These are phyloP conservation scores for Ambrosiella beaveri DNA, from an alignment of 2,329 filamentous ascomycete species.

Conservation along the genomic window DNA sequence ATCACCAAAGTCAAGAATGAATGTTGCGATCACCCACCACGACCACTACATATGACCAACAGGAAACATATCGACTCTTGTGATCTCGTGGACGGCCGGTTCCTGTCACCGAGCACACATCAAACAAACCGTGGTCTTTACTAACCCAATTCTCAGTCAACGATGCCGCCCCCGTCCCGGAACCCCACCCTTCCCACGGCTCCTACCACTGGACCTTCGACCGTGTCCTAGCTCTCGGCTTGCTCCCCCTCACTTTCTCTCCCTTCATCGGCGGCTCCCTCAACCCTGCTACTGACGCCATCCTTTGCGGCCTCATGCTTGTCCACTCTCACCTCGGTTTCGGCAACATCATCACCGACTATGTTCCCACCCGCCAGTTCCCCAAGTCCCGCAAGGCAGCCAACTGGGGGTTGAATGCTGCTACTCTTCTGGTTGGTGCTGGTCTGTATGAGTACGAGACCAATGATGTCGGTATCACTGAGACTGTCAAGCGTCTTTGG, in stretches of 20 bases:
- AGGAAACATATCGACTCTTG: too few species aligned
- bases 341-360: constrained; percentile 79
- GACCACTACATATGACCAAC: too few species aligned
- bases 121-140: background rate
- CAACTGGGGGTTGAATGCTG: constrained; percentile 62
- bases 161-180: constrained; percentile 62
- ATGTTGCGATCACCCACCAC: too few species aligned
- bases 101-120: too few species aligned
- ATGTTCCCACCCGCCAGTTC: constrained; percentile 57
- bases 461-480: constrained; percentile 87
- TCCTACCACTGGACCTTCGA: constrained; percentile 99
- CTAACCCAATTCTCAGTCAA: constrained; percentile 42
- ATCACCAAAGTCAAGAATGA: too few species aligned
- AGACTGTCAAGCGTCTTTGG: constrained; percentile 80
- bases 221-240: constrained; percentile 60
- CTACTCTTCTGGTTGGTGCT: constrained; percentile 65
- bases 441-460: constrained; percentile 98
- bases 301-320: constrained; percentile 66
- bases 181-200: constrained; percentile 60
- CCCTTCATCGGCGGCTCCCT: constrained; percentile 85
- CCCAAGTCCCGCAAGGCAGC: constrained; percentile 49
- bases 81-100: too few species aligned
- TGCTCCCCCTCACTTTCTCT: constrained; percentile 73
- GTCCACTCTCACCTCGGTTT: constrained; percentile 95
- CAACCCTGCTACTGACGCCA: constrained; percentile 74